Conservation (phyloP, 108 stramenopile genomes). For the Cyclotella baltica region DNA sequence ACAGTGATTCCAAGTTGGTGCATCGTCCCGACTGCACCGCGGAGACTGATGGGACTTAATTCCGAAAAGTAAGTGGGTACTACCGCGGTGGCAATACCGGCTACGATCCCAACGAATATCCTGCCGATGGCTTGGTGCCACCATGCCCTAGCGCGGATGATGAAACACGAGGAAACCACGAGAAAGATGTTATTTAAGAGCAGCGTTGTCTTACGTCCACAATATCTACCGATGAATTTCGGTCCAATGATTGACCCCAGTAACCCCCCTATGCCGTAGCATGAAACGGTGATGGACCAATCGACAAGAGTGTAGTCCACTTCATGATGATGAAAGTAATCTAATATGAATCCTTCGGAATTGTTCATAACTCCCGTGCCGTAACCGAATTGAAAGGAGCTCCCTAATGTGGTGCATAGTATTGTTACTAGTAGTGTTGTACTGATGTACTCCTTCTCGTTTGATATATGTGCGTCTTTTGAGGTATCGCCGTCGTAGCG, state of each 20-base stretch:
- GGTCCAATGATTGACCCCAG: constrained; percentile 45
- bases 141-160: constrained; percentile 32
- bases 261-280: constrained; percentile 51
- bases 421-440: constrained; percentile 29
- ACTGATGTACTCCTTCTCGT: constrained; percentile 2
- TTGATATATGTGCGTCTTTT: not conserved
- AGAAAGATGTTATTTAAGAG: constrained; percentile 44
- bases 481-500: not conserved
- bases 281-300: constrained; percentile 47
- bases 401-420: constrained; percentile 38
- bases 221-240: constrained; percentile 40
- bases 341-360: constrained; percentile 36
- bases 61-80: constrained; percentile 49
- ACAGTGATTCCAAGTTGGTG: constrained; percentile 53
- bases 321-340: constrained; percentile 35
- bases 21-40: constrained; percentile 49
- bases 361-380: constrained; percentile 57
- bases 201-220: constrained; percentile 39
- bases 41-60: constrained; percentile 39
- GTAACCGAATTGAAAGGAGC: constrained; percentile 54
- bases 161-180: constrained; percentile 22
- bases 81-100: constrained; percentile 45
- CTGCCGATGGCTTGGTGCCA: constrained; percentile 52
- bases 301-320: constrained; percentile 36
- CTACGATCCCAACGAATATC: constrained; percentile 46